Evolutionary conservation across 2,329 filamentous ascomycete genomes (phyloP).

Genomic region (Cladosporium halotolerans): DNA sequence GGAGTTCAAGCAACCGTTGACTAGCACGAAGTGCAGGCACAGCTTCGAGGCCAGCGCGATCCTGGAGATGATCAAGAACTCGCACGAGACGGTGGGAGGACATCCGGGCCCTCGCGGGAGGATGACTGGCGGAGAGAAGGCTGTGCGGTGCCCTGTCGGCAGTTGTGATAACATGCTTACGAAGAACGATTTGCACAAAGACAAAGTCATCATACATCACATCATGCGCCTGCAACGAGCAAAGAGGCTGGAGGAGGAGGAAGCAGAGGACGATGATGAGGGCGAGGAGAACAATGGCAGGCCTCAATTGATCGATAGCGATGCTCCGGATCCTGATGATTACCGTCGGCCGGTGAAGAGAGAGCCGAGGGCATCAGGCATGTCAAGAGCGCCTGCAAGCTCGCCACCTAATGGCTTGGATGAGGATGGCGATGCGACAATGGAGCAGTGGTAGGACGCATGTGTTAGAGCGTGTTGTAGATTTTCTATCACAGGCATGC

Average conservation of each 20-base stretch:
- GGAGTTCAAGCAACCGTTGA: slow-evolving; percentile 60
- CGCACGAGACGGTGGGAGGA: slow-evolving; percentile 16
- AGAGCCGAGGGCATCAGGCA: slow-evolving; percentile 9
- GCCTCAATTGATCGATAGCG: slow-evolving; percentile 25
- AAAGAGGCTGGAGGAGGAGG: slow-evolving; percentile 40
- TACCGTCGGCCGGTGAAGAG: slow-evolving; percentile 12
- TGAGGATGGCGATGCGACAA: slow-evolving; percentile 10
- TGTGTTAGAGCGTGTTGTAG: too few relatives aligned
- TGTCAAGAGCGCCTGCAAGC: not conserved
- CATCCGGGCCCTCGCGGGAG: slow-evolving; percentile 10
- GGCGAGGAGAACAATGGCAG: slow-evolving; percentile 25
- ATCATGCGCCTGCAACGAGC: slow-evolving; percentile 50
- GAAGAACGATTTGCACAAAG: slow-evolving; percentile 49
- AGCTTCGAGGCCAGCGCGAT: slow-evolving; percentile 64
- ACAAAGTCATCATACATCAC: slow-evolving; percentile 51
- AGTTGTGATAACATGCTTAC: slow-evolving; percentile 56
- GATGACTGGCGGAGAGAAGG: slow-evolving; percentile 21
- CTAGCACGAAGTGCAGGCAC: slow-evolving; percentile 62
- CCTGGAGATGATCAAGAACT: slow-evolving; percentile 43
- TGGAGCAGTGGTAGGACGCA: slow-evolving; percentile 3
- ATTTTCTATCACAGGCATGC: too few relatives aligned
- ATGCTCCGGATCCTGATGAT: slow-evolving; percentile 22
- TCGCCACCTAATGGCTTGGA: slow-evolving; percentile 6
- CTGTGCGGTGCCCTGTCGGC: slow-evolving; percentile 56
- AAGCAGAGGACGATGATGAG: slow-evolving; percentile 31